Evolutionary conservation across 2,329 filamentous ascomycete species (phyloP).

Genomic region (Penicillium brevicompactum): DNA sequence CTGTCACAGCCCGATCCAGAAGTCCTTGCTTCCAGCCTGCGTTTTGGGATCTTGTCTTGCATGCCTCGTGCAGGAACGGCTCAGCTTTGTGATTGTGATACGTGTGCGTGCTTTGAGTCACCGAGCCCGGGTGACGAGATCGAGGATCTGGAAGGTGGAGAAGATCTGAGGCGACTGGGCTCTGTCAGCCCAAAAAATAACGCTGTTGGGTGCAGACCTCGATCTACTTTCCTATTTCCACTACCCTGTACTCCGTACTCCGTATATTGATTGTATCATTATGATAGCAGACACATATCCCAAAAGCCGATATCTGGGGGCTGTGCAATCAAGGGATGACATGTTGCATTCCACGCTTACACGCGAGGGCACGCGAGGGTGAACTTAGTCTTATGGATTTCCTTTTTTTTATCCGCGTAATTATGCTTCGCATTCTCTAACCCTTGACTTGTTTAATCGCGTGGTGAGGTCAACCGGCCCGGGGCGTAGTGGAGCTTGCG

Average conservation of each 20-base stretch:
- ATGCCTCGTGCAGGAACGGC: conserved; percentile 10
- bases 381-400: conserved; percentile 1
- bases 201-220: neutral
- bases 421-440: conserved; percentile 9
- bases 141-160: neutral
- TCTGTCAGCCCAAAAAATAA: neutral
- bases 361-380: conserved; percentile 14
- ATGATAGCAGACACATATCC: neutral
- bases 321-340: conserved; percentile 31
- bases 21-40: conserved; percentile 8
- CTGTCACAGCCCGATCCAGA: conserved; percentile 18
- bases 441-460: conserved; percentile 15
- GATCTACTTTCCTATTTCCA: neutral
- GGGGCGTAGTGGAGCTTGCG: conserved; percentile 9
- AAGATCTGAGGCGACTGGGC: neutral
- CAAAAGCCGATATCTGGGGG: conserved; percentile 10
- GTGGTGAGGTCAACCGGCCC: conserved; percentile 12
- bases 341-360: conserved; percentile 24
- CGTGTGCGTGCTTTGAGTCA: neutral
- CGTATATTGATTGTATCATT: neutral
- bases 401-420: neutral
- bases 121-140: neutral
- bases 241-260: neutral
- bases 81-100: neutral
- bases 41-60: conserved; percentile 5